Evolutionary conservation across 257 asterid genomes (phyloP).

Genomic region (Gentiana macrophylla): DNA sequence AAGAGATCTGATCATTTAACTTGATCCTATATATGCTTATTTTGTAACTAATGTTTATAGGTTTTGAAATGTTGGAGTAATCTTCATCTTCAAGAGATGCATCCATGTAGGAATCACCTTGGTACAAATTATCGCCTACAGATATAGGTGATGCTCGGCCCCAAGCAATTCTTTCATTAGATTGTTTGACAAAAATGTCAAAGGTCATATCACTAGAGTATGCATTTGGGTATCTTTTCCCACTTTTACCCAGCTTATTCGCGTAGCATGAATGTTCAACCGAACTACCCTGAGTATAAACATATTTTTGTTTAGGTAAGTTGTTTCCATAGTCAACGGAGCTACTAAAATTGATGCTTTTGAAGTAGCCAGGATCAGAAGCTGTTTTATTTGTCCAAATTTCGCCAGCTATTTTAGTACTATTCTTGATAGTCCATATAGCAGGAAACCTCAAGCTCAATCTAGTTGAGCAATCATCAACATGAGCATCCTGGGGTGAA

Average conservation of each 20-base stretch:
- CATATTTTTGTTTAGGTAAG: conserved; percentile 29
- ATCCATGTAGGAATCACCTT: neutral
- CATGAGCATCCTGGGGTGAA: conserved; percentile 10
- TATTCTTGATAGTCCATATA: conserved; percentile 26
- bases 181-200: conserved; percentile 24
- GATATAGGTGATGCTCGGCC: conserved; percentile 35
- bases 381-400: conserved; percentile 40
- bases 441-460: conserved; percentile 42
- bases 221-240: conserved; percentile 30
- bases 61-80: neutral
- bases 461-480: conserved; percentile 46
- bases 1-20: neutral
- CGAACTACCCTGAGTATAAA: conserved; percentile 33
- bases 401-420: conserved; percentile 25
- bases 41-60: conserved; percentile 40
- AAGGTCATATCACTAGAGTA: conserved; percentile 43
- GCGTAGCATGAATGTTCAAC: conserved; percentile 21
- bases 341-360: conserved; percentile 17
- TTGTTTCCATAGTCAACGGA: neutral
- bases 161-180: conserved; percentile 22
- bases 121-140: conserved; percentile 26
- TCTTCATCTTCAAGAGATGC: conserved; percentile 9
- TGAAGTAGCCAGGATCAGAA: conserved; percentile 30
- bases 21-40: conserved; percentile 10
- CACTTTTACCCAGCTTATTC: conserved; percentile 13